Conservation (phyloP, 2,329 filamentous ascomycete species). For the Moelleriella libera region DNA sequence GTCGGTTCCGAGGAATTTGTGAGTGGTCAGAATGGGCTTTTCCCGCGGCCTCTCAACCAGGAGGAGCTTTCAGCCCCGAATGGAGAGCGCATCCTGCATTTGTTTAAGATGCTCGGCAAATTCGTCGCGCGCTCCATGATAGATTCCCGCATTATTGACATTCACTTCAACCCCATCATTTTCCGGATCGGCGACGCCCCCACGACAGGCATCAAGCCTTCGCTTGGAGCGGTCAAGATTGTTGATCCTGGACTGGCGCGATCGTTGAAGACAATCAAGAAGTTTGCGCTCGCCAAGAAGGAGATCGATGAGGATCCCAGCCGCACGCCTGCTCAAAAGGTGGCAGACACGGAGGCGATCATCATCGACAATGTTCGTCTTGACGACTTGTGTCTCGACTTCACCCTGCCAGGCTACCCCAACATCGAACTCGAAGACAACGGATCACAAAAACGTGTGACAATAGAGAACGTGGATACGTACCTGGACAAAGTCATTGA, state of each 20-base stretch:
- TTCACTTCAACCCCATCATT: conserved; percentile 94
- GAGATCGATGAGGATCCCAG: conserved; percentile 58
- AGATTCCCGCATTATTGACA: conserved; percentile 92
- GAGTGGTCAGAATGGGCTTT: conserved; percentile 71
- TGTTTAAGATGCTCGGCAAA: conserved; percentile 90
- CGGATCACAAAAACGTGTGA: conserved; percentile 63
- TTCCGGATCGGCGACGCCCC: conserved; percentile 76
- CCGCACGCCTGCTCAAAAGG: conserved; percentile 56
- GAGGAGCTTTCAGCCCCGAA: conserved; percentile 61
- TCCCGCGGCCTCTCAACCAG: conserved; percentile 79
- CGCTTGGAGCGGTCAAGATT: conserved; percentile 75
- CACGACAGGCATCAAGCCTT: conserved; percentile 54
- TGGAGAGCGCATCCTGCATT: conserved; percentile 73
- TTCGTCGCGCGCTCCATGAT: conserved; percentile 98
- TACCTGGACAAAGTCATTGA: conserved; percentile 88
- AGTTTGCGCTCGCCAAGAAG: conserved; percentile 72
- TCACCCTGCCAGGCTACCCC: conserved; percentile 85
- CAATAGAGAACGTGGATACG: conserved; percentile 76
- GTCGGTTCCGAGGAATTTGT: conserved; percentile 65
- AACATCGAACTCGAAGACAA: conserved; percentile 67
- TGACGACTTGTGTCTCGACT: conserved; percentile 84
- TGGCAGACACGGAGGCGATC: conserved; percentile 53
- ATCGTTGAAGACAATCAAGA: conserved; percentile 76
- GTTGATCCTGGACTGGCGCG: conserved; percentile 79
- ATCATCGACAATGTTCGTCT: conserved; percentile 62